These are phyloP conservation scores for Tetrapisispora phaffii DNA, from an alignment of 805 yeast genomes.

Conservation along the genomic window DNA sequence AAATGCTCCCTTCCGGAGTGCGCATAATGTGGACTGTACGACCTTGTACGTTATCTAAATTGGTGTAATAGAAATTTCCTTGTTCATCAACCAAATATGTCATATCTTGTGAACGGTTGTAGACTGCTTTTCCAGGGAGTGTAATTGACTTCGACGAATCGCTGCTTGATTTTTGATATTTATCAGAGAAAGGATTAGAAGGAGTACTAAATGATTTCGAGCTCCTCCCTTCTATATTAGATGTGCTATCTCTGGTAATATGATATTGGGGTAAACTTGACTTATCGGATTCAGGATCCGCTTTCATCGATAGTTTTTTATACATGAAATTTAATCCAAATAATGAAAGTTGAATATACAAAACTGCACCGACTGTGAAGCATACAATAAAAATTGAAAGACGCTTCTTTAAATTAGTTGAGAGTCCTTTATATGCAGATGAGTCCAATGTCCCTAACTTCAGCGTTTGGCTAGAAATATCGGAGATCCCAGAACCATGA, in stretches of 20 bases:
- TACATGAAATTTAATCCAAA: neutral
- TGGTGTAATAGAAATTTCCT: constrained; percentile 21
- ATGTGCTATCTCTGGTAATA: neutral
- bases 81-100: constrained; percentile 17
- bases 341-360: neutral
- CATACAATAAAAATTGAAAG: neutral
- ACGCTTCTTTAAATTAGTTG: neutral
- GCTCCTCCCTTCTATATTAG: neutral
- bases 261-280: neutral
- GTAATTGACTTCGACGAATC: constrained; percentile 3
- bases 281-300: neutral
- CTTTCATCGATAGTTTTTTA: neutral
- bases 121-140: constrained; percentile 9
- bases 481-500: neutral
- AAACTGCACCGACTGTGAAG: neutral
- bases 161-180: neutral
- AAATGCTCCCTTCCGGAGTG: neutral
- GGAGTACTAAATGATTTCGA: neutral
- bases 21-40: neutral
- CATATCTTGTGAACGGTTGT: constrained; percentile 15
- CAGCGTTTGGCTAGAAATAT: neutral
- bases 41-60: neutral
- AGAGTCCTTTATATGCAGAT: neutral
- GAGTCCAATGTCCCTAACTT: constrained; percentile 1
- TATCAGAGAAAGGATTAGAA: neutral